These are phyloP conservation scores for Colletotrichum endophyticum DNA, from an alignment of 2,329 filamentous ascomycete species.

Conservation along the genomic window DNA sequence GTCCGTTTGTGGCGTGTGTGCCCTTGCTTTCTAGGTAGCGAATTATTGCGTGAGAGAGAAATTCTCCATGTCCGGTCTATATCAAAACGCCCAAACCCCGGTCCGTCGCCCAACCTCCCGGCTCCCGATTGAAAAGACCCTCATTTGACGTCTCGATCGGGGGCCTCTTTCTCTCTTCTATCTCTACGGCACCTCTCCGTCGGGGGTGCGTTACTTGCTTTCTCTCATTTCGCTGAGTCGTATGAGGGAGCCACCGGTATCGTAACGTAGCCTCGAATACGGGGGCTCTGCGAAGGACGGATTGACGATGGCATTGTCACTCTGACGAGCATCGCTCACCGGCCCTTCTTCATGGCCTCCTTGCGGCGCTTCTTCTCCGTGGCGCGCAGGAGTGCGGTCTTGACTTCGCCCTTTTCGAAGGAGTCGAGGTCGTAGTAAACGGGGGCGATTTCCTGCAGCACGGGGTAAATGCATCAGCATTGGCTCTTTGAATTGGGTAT, in stretches of 20 bases:
- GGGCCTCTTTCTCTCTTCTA: background rate
- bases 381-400: slow-evolving; percentile 65
- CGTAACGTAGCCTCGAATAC: background rate
- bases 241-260: background rate
- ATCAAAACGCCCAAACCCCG: background rate
- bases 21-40: background rate
- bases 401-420: slow-evolving; percentile 88
- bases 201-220: background rate
- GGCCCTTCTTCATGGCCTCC: slow-evolving; percentile 58
- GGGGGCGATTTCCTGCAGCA: slow-evolving; percentile 82
- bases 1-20: background rate
- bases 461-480: background rate
- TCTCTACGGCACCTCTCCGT: background rate
- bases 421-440: slow-evolving; percentile 86
- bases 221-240: background rate
- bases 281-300: background rate
- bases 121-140: background rate
- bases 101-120: background rate
- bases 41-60: background rate
- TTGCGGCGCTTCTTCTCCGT: slow-evolving; percentile 66
- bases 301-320: background rate
- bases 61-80: background rate
- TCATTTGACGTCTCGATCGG: background rate
- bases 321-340: slow-evolving; percentile 29
- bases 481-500: background rate